phyloP scores from a whole-genome alignment of 805 yeast species.

The Candida lessepsii region DNA sequence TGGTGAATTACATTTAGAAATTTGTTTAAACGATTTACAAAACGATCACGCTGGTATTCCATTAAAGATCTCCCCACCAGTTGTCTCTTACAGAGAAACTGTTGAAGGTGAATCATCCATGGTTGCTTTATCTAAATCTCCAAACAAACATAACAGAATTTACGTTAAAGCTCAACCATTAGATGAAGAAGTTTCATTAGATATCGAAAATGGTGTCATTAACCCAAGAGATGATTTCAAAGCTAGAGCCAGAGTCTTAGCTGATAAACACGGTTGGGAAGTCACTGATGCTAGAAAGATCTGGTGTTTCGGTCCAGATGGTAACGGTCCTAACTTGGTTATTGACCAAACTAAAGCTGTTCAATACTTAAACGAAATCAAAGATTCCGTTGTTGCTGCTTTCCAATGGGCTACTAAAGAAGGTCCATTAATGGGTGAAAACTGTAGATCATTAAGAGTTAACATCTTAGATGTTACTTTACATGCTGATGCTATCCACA shows the following conservation, averaged over 20 bases:
- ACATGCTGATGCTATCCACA: constrained; percentile 99
- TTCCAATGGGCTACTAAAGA: constrained; percentile 99
- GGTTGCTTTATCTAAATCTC: constrained; percentile 97
- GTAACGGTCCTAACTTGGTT: constrained; percentile 97
- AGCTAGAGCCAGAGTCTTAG: constrained; percentile 97
- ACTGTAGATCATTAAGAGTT: constrained; percentile 92
- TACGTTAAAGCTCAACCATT: constrained; percentile 97
- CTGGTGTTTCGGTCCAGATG: constrained; percentile 99
- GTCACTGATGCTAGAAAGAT: constrained; percentile 99
- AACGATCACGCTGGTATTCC: constrained; percentile 99
- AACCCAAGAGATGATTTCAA: constrained; percentile 97
- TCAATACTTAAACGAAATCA: constrained; percentile 97
- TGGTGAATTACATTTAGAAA: constrained; percentile 99
- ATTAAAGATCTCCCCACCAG: constrained; percentile 95
- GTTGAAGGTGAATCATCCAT: constrained; percentile 91
- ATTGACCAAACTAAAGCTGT: constrained; percentile 99
- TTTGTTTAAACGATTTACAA: constrained; percentile 93
- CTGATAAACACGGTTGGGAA: constrained; percentile 99
- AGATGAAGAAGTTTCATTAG: constrained; percentile 87
- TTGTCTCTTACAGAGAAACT: constrained; percentile 98
- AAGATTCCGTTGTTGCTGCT: constrained; percentile 99
- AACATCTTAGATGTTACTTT: constrained; percentile 98
- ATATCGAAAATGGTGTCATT: constrained; percentile 90
- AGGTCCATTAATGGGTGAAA: constrained; percentile 98
- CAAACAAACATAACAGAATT: constrained; percentile 99